Evolutionary conservation across 2,329 filamentous ascomycete genomes (phyloP), one percentile per base, ranked within the genome.

Genomic region (Diplodia sapinea): DNA sequence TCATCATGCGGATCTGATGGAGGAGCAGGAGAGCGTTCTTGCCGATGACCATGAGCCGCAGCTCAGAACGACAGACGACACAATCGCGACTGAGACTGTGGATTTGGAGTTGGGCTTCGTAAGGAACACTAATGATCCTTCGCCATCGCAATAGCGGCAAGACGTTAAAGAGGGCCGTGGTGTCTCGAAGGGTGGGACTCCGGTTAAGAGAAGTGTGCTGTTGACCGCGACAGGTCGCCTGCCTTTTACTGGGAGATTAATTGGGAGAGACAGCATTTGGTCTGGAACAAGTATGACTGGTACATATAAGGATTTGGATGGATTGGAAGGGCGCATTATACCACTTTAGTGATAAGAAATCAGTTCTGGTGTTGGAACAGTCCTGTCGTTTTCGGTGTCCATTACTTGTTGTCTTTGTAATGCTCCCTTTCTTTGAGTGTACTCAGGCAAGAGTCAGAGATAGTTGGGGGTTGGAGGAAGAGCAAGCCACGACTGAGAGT

Each of bases 41-140:
- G 43, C 43, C 9, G n/a, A 43, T 38, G 49, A 43, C 43, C 56
- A 31, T 23, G 56, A 47, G 38, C 57, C 57, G 26, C 57, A 50
- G 57, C 57, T 31, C 26, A 55, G 52, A 6, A 11, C 29, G 29
- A 36, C 17, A 8, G 52, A 23, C 52, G 52, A 33, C n/a, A 20
- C 52, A 9, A 5, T 15, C 2, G 11, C n/a, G 17, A n/a, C 17
- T 9, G 26, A 17, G 50, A 4, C 2, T 13, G 17, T 33, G 1
- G 52, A 55, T n/a, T 13, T 55, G 31, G 52, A 55, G 1, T 4
- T 52, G 12, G 50, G 50, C 13, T 52, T 52, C 12, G 23, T 47
- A 8, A 17, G n/a, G 17, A 47, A 3, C 9, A 11, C 4, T 20
- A n/a, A 4, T 4, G 2, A 11, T 47, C 4, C n/a, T 4, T 47